These are phyloP conservation scores for Tetrapisispora namnaoensis DNA, from an alignment of 805 yeast species.

Conservation along the genomic window DNA sequence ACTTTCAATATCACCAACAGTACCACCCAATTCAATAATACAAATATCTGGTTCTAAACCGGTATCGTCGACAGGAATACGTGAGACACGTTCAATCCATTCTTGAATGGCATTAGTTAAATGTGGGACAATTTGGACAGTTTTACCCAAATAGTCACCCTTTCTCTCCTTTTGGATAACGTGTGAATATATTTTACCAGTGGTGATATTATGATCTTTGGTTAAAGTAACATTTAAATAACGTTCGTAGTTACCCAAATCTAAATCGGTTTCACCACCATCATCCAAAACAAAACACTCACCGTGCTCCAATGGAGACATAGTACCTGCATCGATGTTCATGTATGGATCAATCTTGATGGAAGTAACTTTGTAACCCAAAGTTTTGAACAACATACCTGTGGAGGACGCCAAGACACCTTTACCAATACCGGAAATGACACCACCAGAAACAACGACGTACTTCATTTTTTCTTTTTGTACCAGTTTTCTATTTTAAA, in stretches of 20 bases:
- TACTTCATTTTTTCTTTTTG: constrained; percentile 57
- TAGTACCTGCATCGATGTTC: constrained; percentile 99
- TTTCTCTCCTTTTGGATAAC: constrained; percentile 92
- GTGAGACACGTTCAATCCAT: constrained; percentile 92
- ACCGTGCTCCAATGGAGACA: constrained; percentile 99
- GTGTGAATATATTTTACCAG: constrained; percentile 92
- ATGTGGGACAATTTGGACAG: constrained; percentile 99
- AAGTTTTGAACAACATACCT: constrained; percentile 85
- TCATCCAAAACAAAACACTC: constrained; percentile 96
- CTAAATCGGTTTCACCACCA: constrained; percentile 98
- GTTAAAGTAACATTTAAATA: constrained; percentile 90
- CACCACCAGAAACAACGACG: constrained; percentile 99
- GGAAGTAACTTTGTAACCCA: constrained; percentile 91
- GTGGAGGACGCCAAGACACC: constrained; percentile 98
- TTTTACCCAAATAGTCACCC: constrained; percentile 96
- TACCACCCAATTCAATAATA: constrained; percentile 96
- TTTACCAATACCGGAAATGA: constrained; percentile 97
- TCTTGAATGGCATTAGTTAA: constrained; percentile 95
- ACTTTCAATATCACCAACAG: constrained; percentile 97
- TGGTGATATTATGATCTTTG: constrained; percentile 90
- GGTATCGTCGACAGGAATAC: constrained; percentile 81
- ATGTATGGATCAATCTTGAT: constrained; percentile 98
- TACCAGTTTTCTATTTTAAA: not conserved
- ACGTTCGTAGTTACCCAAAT: constrained; percentile 96
- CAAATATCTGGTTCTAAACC: constrained; percentile 92